Base-by-base conservation (phyloP, 2,329 filamentous ascomycete species). In the Aspergillus flavus region DNA sequence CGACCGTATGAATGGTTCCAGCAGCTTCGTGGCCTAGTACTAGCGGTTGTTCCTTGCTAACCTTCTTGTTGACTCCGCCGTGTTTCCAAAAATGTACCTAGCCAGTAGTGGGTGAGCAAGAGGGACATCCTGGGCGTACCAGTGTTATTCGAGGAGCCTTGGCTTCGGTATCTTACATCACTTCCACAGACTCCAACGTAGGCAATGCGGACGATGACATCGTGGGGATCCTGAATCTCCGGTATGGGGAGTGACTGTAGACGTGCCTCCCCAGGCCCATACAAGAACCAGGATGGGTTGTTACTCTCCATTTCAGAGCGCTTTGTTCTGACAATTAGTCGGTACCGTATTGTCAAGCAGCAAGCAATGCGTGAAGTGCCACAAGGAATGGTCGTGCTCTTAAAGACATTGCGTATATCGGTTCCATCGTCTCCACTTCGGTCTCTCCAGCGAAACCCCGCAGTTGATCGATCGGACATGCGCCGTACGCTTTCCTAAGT, bases 151-250 rank as follows among this genome's bases (percentile, higher is more conserved):
- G 7, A 16, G 45, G 23, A 10, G 12, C 23, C 6, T 48, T 5
- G 43, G 23, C 11, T 19, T 28, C 45, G 16, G 26, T 30, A 32
- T 28, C 19, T 39, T 67, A 76, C 75, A 67, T 79, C 77, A 60
- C 76, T 78, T 45, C 79, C 80, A 64, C 79, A 81, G 21, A 82
- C 79, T 7, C 80, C 81, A 0, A 79, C 72, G 52, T 77, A 82
- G 11, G 76, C 75, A 41, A 83, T 80, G 28, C 77, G 76, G 14
- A 83, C 71, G 28, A 82, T 73, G 14, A 82, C 77, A 66, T 82
- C 80, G 61, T 78, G 70, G 0, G 75, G 72, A 21, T 77, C 69
- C 10, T 71, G 62, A 9, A 80, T 69, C 6, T 66, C 61, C 2
- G 80, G 80, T 1, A 80, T 66, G 0, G 77, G 75, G 5, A 66